Percentiles rank a stretch among this genome's conserved stretches.
These are phyloP conservation scores for Coemansia sp. DNA, from an alignment of 192 early-diverging fungal genomes.

Conservation along the genomic window DNA sequence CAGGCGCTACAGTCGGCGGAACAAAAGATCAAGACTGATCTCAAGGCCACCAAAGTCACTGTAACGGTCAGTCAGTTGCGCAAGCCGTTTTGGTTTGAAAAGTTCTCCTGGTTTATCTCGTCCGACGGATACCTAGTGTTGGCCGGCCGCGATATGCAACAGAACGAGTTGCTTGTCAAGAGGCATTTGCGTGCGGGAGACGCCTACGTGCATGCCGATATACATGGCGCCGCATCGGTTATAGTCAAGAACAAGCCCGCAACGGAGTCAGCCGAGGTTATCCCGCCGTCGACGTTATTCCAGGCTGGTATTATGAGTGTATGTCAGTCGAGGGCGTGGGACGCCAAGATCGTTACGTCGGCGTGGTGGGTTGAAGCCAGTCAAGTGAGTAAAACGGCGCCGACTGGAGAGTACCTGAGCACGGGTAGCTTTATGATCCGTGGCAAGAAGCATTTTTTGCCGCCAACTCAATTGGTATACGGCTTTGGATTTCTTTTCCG, in stretches of 20 bases:
- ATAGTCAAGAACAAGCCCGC: slow-evolving; percentile 77
- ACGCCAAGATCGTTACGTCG: slow-evolving; percentile 90
- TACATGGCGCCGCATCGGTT: slow-evolving; percentile 88
- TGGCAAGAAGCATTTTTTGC: slow-evolving; percentile 93
- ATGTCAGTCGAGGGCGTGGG: slow-evolving; percentile 94
- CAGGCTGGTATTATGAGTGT: slow-evolving; percentile 97
- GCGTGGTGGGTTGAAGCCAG: slow-evolving; percentile 93
- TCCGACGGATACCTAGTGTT: slow-evolving; percentile 92
- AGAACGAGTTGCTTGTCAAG: slow-evolving; percentile 91
- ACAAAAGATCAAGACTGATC: slow-evolving; percentile 80
- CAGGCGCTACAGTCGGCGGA: slow-evolving; percentile 92
- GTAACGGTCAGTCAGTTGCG: slow-evolving; percentile 81
- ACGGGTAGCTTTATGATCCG: slow-evolving; percentile 93
- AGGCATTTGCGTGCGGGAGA: slow-evolving; percentile 70
- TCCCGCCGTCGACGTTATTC: slow-evolving; percentile 88
- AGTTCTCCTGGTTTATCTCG: slow-evolving; percentile 94
- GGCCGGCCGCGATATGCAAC: slow-evolving; percentile 88
- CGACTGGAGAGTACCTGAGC: slow-evolving; percentile 88
- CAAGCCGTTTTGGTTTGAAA: slow-evolving; percentile 98
- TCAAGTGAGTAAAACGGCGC: slow-evolving; percentile 88
- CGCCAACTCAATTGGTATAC: slow-evolving; percentile 90
- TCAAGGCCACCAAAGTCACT: slow-evolving; percentile 75
- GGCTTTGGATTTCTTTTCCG: slow-evolving; percentile 95
- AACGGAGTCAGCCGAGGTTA: slow-evolving; percentile 43
- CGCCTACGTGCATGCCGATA: slow-evolving; percentile 89